Conservation (phyloP, 345 rosid genomes). For the thale cress (Arabidopsis thaliana) region DNA sequence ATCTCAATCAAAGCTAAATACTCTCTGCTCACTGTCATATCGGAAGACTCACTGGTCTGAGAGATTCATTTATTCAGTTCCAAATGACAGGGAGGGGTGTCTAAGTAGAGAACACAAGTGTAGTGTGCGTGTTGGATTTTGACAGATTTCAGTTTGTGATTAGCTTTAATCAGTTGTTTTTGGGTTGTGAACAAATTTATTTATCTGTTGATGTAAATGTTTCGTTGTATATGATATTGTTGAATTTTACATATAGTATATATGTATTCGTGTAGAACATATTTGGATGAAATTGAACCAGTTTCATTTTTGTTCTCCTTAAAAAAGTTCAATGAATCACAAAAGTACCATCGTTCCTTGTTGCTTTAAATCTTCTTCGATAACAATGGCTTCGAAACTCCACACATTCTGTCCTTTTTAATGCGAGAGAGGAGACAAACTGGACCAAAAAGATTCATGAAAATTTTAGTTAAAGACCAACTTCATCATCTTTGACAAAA, state of each 20-base stretch:
- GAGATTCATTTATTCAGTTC: constrained; percentile 13
- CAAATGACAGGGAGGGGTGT: constrained; percentile 29
- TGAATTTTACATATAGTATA: constrained; percentile 16
- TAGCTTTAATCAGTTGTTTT: constrained; percentile 38
- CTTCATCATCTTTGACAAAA: neutral
- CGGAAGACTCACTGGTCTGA: constrained; percentile 70
- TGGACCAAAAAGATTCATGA: neutral
- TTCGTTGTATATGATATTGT: constrained; percentile 32
- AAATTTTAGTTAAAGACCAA: neutral
- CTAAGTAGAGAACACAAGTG: constrained; percentile 20
- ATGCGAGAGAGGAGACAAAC: no score
- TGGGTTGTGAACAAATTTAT: constrained; percentile 22
- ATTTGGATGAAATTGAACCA: neutral
- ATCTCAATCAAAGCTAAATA: constrained; percentile 85
- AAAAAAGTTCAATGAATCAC: neutral
- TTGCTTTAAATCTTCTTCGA: neutral
- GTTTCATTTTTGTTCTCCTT: neutral
- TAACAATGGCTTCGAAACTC: neutral
- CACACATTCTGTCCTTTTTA: no score
- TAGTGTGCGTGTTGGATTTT: constrained; percentile 27
- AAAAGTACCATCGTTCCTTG: neutral
- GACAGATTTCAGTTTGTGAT: constrained; percentile 41
- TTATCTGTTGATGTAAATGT: constrained; percentile 40
- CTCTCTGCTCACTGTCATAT: constrained; percentile 74
- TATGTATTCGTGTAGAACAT: neutral